These are phyloP conservation scores for Verticillium alfalfae DNA, from an alignment of 2,329 filamentous ascomycete genomes.

Conservation along the genomic window DNA sequence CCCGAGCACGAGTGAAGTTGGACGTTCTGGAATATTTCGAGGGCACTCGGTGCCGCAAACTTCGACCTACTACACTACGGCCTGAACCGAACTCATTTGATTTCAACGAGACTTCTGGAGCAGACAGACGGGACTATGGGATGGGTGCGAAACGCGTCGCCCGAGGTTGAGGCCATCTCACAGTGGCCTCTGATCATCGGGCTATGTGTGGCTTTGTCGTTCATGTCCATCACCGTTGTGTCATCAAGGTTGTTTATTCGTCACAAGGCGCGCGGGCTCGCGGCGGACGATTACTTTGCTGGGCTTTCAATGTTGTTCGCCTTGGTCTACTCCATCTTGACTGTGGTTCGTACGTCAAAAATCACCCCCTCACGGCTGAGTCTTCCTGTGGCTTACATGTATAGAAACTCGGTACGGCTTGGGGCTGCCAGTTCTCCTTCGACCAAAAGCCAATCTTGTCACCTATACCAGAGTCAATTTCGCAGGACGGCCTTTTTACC, in stretches of 20 bases:
- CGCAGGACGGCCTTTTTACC: constrained; percentile 48
- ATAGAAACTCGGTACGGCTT: constrained; percentile 48
- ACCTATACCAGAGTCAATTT: constrained; percentile 45
- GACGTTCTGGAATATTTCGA: neutral
- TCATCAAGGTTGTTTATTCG: constrained; percentile 34
- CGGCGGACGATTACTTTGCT: constrained; percentile 39
- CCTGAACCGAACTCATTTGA: neutral
- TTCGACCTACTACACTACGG: neutral
- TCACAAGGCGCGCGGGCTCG: constrained; percentile 33
- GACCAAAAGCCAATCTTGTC: constrained; percentile 36
- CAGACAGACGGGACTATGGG: constrained; percentile 26
- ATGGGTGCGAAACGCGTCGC: constrained; percentile 45
- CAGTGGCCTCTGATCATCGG: constrained; percentile 42
- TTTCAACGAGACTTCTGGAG: neutral
- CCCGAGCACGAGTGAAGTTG: neutral
- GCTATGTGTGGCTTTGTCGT: constrained; percentile 39
- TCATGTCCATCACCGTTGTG: constrained; percentile 35
- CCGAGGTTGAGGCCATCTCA: constrained; percentile 38
- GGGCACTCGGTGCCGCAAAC: neutral
- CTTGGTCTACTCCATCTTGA: constrained; percentile 42
- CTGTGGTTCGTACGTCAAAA: constrained; percentile 38
- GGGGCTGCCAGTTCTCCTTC: constrained; percentile 36
- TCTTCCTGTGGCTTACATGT: neutral
- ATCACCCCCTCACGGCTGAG: neutral
- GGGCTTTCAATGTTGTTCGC: constrained; percentile 36